Evolutionary conservation across 139 green algal genomes (phyloP).

Genomic region (Chlamydomonas applanata): DNA sequence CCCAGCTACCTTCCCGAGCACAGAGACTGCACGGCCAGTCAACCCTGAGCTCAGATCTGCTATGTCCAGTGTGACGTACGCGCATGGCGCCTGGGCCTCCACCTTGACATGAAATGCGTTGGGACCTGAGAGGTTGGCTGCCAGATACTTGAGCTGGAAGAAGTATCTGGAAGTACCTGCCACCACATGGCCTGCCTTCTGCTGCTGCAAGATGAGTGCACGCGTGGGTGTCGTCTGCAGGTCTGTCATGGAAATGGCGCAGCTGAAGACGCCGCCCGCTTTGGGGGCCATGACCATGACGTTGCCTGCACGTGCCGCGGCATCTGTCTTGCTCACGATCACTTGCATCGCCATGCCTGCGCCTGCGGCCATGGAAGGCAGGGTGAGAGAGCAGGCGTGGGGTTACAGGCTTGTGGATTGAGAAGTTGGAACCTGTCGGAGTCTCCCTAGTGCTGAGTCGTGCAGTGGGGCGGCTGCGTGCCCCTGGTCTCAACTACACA

Average conservation of each 20-base stretch:
- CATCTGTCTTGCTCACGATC: background rate
- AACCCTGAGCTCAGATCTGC: background rate
- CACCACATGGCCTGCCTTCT: background rate
- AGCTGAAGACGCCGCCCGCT: background rate
- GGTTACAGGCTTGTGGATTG: too few relatives aligned
- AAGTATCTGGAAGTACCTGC: background rate
- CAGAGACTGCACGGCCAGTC: background rate
- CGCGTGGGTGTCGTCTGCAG: background rate
- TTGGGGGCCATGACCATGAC: background rate
- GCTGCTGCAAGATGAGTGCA: background rate
- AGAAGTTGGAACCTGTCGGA: too few relatives aligned
- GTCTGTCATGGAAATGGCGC: conserved; percentile 1
- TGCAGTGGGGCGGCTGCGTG: too few relatives aligned
- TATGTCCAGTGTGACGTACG: background rate
- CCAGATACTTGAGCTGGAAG: conserved; percentile 1
- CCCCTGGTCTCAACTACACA: too few relatives aligned
- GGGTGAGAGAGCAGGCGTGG: too few relatives aligned
- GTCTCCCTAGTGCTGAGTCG: too few relatives aligned
- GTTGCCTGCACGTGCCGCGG: background rate
- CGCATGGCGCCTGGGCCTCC: conserved; percentile 3
- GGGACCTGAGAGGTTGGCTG: background rate
- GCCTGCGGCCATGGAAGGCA: too few relatives aligned
- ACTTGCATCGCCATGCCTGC: background rate
- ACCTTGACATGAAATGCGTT: background rate
- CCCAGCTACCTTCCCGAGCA: background rate